Evolutionary conservation across 129 eudicot species (phyloP).

Genomic region (Tagetes erecta): DNA sequence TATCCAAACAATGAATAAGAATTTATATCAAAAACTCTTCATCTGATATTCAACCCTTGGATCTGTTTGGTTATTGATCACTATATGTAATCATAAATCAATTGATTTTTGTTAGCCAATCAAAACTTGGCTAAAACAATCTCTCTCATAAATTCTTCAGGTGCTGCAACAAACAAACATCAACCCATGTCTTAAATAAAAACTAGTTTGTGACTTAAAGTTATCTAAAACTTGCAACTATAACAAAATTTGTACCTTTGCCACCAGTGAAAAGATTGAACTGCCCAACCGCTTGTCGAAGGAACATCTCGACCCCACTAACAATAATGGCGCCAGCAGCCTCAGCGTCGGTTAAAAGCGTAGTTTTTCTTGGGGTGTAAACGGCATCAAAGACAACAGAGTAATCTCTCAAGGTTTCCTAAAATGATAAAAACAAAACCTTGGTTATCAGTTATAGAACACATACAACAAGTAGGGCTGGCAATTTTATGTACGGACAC

Average conservation of each 20-base stretch:
- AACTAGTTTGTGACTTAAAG: background rate
- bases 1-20: constrained; percentile 23
- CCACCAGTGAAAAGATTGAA: constrained; percentile 73
- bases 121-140: constrained; percentile 61
- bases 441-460: background rate
- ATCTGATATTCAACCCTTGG: constrained; percentile 35
- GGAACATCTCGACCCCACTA: constrained; percentile 88
- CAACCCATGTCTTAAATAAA: constrained; percentile 5
- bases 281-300: constrained; percentile 76
- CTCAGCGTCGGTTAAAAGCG: constrained; percentile 60
- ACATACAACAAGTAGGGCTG: background rate
- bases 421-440: constrained; percentile 4
- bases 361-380: constrained; percentile 75
- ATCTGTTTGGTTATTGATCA: constrained; percentile 20
- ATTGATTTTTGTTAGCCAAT: constrained; percentile 16
- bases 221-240: background rate
- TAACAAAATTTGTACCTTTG: constrained; percentile 46
- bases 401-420: constrained; percentile 64
- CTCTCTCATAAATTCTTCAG: constrained; percentile 77
- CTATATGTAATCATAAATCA: constrained; percentile 13
- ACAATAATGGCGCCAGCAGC: constrained; percentile 69
- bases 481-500: too few relatives aligned
- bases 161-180: constrained; percentile 52
- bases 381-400: constrained; percentile 77
- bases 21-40: constrained; percentile 44